Evolutionary conservation across 148 eudicot species (phyloP).

Genomic region (Rheum nobile): DNA sequence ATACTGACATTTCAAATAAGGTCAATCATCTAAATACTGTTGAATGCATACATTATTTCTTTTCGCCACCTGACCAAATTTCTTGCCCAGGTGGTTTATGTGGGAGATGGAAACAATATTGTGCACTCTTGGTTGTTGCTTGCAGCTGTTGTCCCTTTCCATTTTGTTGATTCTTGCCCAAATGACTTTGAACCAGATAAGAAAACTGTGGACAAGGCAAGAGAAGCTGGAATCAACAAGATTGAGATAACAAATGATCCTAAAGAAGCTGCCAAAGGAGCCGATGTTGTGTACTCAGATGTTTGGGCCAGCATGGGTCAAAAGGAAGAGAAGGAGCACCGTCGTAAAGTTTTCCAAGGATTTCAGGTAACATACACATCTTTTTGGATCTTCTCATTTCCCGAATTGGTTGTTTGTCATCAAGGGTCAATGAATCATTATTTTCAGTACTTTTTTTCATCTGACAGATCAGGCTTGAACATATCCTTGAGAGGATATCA

Average conservation of each 20-base stretch:
- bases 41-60: too few species aligned
- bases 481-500: constrained; percentile 85
- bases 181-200: constrained; percentile 88
- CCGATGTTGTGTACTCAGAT: constrained; percentile 95
- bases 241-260: constrained; percentile 83
- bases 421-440: too few species aligned
- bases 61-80: too few species aligned
- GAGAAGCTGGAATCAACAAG: constrained; percentile 68
- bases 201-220: constrained; percentile 59
- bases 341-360: constrained; percentile 75
- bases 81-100: constrained; percentile 89
- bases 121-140: constrained; percentile 80
- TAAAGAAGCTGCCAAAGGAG: constrained; percentile 90
- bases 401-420: too few species aligned
- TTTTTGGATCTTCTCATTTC: not conserved
- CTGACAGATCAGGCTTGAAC: constrained; percentile 86
- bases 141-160: constrained; percentile 80
- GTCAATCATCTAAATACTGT: too few species aligned
- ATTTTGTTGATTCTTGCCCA: constrained; percentile 93
- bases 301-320: constrained; percentile 99
- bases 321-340: constrained; percentile 86
- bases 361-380: constrained; percentile 50
- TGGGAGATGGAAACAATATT: constrained; percentile 97
- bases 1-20: too few species aligned
- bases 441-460: too few species aligned